A percentile compares a stretch with the other conserved stretches of the same genome.
phyloP scores from a whole-genome alignment of 2,329 filamentous ascomycete species.

The Aspergillus novofumigatus region DNA sequence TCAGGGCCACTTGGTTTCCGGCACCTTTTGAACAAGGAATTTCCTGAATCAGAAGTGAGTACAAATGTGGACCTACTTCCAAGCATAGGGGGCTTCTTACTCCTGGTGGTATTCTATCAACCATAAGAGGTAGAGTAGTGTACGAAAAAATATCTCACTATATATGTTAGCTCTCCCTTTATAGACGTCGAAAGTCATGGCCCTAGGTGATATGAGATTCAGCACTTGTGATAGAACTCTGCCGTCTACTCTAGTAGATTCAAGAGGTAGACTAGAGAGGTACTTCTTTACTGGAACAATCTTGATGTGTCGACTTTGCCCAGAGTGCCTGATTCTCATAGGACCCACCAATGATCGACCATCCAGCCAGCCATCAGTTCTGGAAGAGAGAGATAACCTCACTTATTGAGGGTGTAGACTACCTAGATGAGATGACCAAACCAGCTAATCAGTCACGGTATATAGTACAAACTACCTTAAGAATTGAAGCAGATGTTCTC shows the following conservation, averaged over 20 bases:
- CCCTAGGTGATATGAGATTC: not conserved
- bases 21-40: not conserved
- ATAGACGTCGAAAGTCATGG: not conserved
- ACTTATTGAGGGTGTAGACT: not conserved
- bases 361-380: conserved; percentile 9
- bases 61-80: not conserved
- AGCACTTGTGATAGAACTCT: not conserved
- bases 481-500: not conserved
- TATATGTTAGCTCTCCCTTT: not conserved
- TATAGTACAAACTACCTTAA: not conserved
- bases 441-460: not conserved
- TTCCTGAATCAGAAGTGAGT: not conserved
- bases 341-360: conserved; percentile 13
- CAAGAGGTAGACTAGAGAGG: no score
- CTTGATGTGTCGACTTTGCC: not conserved
- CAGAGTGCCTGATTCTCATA: conserved; percentile 8
- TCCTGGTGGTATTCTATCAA: not conserved
- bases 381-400: not conserved
- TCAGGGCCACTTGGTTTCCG: not conserved
- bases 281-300: not conserved
- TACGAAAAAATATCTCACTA: no score
- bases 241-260: no score
- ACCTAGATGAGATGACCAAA: no score
- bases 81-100: not conserved
- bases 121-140: not conserved